phyloP scores from a whole-genome alignment of 176 grass and related monocot species.

The Lolium multiflorum region DNA sequence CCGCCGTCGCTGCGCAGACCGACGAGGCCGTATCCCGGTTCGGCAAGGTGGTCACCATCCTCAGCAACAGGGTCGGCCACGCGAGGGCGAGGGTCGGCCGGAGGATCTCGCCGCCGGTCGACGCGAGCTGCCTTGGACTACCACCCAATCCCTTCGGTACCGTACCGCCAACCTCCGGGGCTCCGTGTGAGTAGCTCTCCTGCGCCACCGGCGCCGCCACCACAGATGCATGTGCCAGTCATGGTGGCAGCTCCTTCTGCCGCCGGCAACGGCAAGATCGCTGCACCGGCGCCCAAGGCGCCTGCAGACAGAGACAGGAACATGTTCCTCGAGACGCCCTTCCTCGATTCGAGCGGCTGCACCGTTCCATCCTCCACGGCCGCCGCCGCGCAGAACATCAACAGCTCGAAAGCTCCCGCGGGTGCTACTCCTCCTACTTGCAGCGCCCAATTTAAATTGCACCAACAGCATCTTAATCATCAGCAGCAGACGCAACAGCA shows the following conservation, averaged over 20 bases:
- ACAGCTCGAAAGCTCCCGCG: neutral
- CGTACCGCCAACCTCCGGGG: neutral
- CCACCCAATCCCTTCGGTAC: conserved; percentile 6
- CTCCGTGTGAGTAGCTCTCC: neutral
- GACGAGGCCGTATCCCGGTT: conserved; percentile 51
- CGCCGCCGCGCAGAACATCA: neutral
- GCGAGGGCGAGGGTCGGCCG: conserved; percentile 52
- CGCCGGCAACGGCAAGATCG: conserved; percentile 18
- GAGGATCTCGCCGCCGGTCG: conserved; percentile 37
- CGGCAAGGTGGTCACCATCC: conserved; percentile 52
- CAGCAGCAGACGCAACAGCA: conserved; percentile 20
- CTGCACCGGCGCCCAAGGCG: conserved; percentile 23
- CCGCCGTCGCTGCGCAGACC: conserved; percentile 47
- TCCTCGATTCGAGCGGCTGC: conserved; percentile 38
- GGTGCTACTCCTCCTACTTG: neutral
- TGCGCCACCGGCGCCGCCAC: neutral
- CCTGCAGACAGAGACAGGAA: conserved; percentile 37
- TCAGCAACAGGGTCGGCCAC: conserved; percentile 56
- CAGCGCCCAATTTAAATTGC: conserved; percentile 38
- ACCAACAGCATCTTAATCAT: conserved; percentile 7
- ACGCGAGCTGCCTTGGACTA: conserved; percentile 40
- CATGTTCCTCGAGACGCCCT: conserved; percentile 53
- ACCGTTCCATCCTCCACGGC: conserved; percentile 19
- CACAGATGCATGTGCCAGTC: conserved; percentile 5
- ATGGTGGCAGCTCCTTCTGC: neutral